These are phyloP conservation scores for Fusarium nurragi DNA, from an alignment of 2,329 filamentous ascomycete genomes.

Conservation along the genomic window DNA sequence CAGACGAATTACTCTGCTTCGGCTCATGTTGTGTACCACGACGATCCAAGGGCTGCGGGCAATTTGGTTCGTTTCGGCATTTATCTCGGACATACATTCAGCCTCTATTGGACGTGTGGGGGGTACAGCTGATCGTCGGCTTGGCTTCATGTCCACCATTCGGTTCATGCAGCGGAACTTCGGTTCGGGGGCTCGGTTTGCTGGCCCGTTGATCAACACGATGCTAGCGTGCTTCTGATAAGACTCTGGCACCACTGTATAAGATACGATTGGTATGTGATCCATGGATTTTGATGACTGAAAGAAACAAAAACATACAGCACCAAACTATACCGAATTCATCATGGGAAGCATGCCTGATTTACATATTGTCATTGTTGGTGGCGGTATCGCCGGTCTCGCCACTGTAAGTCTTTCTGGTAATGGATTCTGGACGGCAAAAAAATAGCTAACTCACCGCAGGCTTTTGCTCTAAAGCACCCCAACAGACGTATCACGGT, in stretches of 20 bases:
- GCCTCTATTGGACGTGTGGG: background rate
- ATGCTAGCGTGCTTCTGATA: background rate
- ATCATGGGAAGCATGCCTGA: constrained; percentile 36
- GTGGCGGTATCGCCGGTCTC: constrained; percentile 36
- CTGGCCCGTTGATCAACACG: background rate
- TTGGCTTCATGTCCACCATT: background rate
- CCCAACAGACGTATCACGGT: constrained; percentile 34
- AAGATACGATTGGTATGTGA: constrained; percentile 7
- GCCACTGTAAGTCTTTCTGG: constrained; percentile 16
- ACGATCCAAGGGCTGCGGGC: background rate
- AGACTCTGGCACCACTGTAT: constrained; percentile 7
- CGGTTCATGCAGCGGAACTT: background rate
- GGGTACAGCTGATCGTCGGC: background rate
- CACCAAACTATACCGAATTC: background rate
- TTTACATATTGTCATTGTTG: constrained; percentile 33
- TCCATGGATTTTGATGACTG: background rate
- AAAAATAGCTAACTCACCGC: background rate
- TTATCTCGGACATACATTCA: background rate
- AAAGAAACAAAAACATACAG: background rate
- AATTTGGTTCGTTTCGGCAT: background rate
- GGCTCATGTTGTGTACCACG: background rate
- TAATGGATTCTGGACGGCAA: rapidly evolving
- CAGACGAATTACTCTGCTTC: background rate
- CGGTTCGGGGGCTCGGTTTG: constrained; percentile 25
- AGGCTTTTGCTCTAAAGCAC: constrained; percentile 29